phyloP scores from a whole-genome alignment of 495 filamentous ascomycete species.

The Xylaria palmicola region DNA sequence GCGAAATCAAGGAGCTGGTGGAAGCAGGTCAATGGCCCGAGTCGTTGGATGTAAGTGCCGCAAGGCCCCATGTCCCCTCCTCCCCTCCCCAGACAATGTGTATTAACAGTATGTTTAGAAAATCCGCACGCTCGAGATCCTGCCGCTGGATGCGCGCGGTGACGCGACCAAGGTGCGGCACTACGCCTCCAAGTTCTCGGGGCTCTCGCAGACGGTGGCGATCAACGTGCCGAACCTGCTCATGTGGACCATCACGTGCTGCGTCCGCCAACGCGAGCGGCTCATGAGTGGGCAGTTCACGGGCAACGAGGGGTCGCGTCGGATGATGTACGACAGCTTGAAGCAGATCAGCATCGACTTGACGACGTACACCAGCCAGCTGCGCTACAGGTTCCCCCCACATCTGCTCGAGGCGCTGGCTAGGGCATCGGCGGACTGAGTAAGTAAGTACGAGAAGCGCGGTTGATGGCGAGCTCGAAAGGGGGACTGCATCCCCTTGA shows the following conservation, averaged over 20 bases:
- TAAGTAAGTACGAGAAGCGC: no score
- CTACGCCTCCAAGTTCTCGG: conserved; percentile 72
- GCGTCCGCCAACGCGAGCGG: conserved; percentile 68
- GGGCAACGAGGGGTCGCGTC: conserved; percentile 67
- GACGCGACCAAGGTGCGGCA: conserved; percentile 71
- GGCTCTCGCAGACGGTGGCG: conserved; percentile 71
- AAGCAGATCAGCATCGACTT: conserved; percentile 79
- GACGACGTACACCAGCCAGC: conserved; percentile 91
- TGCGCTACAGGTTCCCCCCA: conserved; percentile 77
- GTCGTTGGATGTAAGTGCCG: conserved; percentile 73
- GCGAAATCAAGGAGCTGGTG: conserved; percentile 69
- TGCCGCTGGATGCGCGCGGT: conserved; percentile 71
- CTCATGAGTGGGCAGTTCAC: conserved; percentile 66
- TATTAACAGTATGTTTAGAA: conserved; percentile 50
- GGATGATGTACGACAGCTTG: conserved; percentile 63
- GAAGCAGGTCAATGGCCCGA: conserved; percentile 69
- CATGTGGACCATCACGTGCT: conserved; percentile 88
- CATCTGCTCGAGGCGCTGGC: conserved; percentile 79
- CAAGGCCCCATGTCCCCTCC: conserved; percentile 5
- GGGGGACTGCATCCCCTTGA: no score
- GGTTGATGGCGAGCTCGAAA: no score
- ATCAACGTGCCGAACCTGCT: conserved; percentile 85
- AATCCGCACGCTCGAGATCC: conserved; percentile 69
- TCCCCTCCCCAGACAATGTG: neutral
- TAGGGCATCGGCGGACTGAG: conserved; percentile 65